Evolutionary conservation across 179 eudicot genomes (phyloP).

Genomic region (Camellia oleifera): DNA sequence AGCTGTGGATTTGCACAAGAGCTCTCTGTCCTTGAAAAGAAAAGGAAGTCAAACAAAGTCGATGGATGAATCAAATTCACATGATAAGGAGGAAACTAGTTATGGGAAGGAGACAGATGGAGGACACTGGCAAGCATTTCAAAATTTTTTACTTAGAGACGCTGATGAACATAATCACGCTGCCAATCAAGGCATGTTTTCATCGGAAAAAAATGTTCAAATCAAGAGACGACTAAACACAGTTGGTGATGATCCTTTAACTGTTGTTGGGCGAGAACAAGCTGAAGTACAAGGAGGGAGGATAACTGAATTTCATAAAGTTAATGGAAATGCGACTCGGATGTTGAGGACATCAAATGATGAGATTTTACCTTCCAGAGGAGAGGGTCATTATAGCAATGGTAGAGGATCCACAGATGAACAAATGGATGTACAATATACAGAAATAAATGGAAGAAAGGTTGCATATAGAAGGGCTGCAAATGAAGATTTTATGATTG

Average conservation of each 20-base stretch:
- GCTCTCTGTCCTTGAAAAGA: constrained; percentile 28
- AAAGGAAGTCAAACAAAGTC: constrained; percentile 34
- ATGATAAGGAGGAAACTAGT: constrained; percentile 22
- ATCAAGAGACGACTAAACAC: constrained; percentile 39
- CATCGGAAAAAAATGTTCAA: constrained; percentile 51
- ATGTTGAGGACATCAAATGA: constrained; percentile 38
- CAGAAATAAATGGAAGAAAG: constrained; percentile 49
- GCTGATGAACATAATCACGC: constrained; percentile 52
- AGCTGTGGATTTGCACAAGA: constrained; percentile 18
- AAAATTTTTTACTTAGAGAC: constrained; percentile 68
- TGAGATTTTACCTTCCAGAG: constrained; percentile 36
- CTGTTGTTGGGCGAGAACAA: constrained; percentile 30
- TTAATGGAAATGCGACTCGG: constrained; percentile 39
- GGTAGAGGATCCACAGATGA: constrained; percentile 18
- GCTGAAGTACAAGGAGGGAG: constrained; percentile 34
- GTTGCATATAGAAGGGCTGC: constrained; percentile 36
- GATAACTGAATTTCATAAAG: constrained; percentile 29
- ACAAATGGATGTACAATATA: constrained; percentile 34
- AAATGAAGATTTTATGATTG: constrained; percentile 49
- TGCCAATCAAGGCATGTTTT: constrained; percentile 48
- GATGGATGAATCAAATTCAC: constrained; percentile 26
- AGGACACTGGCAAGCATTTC: constrained; percentile 92
- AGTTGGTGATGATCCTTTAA: constrained; percentile 48
- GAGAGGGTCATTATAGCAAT: constrained; percentile 24
- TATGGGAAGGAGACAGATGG: constrained; percentile 48